Evolutionary conservation across 2,329 filamentous ascomycete species (phyloP), one percentile per base, ranked within the genome.

Genomic region (Talaromyces sp.): DNA sequence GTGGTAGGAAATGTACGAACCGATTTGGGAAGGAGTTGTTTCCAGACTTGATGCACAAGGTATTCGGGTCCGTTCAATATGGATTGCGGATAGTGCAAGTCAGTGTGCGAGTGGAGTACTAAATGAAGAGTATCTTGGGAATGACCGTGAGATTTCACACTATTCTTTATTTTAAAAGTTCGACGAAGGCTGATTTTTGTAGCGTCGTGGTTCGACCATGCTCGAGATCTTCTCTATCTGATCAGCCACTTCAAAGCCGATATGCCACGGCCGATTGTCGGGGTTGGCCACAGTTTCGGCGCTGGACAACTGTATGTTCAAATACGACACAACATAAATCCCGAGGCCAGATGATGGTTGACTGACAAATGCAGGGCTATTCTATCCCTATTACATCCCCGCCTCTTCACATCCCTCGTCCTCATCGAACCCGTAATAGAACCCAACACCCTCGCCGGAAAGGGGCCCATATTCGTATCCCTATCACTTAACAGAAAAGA

Each of bases 281-380:
- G 90, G 65, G 76, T 96, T n/a, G 92, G 91, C 15, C 93, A 97
- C 78, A 94, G 91, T 69, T 91, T 93, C 80, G 93, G 93, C 69
- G 91, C 84, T 69, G 85, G 25, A n/a, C 49, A 53, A 31, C 19
- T 53, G 49, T 53, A 31, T 1, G 49, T 53, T n/a, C 22, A 51
- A 17, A 29, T 3, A 5, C 15, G 47, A 29, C 4, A 10, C 10
- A 40, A 40, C 36, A 19, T 10, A 2, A 5, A 43, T 13, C n/a
- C 19, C 25, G 5, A 31, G 36, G 3, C 2, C 5, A 10, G 11
- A 40, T 36, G 13, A 17, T 15, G 3, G 1, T 58, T 7, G 2
- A 8, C n/a, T 40, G 8, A 19, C 31, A 3, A 17, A 27, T 15
- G 5, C 34, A 45, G 56, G 4, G 22, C 38, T 8, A 19, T 60